Evolutionary conservation across 139 green algal species (phyloP), one percentile per base, ranked within the genome.

Genomic region (Micractinium sp.): DNA sequence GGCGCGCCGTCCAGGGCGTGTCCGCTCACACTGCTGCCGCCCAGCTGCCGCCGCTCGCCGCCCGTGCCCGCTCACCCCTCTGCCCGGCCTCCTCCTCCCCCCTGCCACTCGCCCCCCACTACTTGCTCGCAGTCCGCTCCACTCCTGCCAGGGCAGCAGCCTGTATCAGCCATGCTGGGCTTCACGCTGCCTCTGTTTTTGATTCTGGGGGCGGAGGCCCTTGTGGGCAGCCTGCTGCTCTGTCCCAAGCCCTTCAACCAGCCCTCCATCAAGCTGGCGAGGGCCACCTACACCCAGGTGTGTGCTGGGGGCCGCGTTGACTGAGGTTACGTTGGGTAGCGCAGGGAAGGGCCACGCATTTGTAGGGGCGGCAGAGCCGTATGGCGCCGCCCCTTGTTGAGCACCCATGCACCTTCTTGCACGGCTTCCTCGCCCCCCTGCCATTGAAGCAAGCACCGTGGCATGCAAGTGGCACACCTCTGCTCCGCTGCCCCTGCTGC

Each of bases 161-260:
- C 31, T 5, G 33, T 23, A 18, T 22, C 25, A 33, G 78, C 81
- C 81, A 86, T 56, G 63, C 36, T 87, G 61, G 82, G 82, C 61
- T 87, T 87, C 82, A 79, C 82, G 23, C 63, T 87, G 82, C 82
- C 82, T 23, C 63, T 87, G 35, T 47, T 87, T 29, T 39, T 87
- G 31, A 82, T 88, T 9, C 29, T 88, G 41, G 85, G 39, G 31
- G 4, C 80, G 31, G 85, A 88, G 71, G 31, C 5, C 7, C 1
- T 88, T 16, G 74, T 73, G 7, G 85, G 71, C 15, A 9, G 69
- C 36, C 85, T 88, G n/a, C 73, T 88, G 41, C 47, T 88, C 18
- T 85, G 75, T 56, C 76, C 76, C 35, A 63, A 66, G 35, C 85
- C 74, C 19, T 13, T 84, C 22, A 89, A 89, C 75, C 53, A 61